Evolutionary conservation across 495 filamentous ascomycete genomes (phyloP).

Genomic region (Penicillium desertorum): DNA sequence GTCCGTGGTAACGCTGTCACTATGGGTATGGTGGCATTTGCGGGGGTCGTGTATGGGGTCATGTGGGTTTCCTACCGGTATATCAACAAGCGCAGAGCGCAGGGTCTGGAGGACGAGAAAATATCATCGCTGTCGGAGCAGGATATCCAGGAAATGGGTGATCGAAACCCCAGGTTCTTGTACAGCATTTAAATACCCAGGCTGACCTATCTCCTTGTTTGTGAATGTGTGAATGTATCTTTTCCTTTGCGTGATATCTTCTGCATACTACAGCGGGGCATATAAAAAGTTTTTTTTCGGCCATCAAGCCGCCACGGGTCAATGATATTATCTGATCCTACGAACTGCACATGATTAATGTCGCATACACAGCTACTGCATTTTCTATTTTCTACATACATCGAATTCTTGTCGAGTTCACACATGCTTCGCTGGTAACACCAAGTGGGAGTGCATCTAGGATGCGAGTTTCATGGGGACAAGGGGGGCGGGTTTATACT

Average conservation of each 20-base stretch:
- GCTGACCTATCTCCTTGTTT: constrained; percentile 27
- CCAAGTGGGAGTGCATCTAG: too few species aligned
- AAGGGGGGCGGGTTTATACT: too few species aligned
- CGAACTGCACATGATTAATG: neutral
- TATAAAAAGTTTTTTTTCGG: neutral
- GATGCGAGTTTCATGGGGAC: too few species aligned
- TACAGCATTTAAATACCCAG: constrained; percentile 42
- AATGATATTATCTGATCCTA: neutral
- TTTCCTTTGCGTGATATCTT: neutral
- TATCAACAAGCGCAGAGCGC: constrained; percentile 55
- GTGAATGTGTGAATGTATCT: neutral
- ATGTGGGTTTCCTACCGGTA: constrained; percentile 56
- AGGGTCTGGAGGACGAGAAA: constrained; percentile 53
- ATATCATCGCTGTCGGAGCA: constrained; percentile 59
- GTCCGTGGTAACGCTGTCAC: constrained; percentile 46
- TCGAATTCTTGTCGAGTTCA: too few species aligned
- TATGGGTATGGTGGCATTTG: constrained; percentile 46
- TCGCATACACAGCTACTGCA: too few species aligned
- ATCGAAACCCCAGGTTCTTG: constrained; percentile 61
- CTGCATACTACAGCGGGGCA: neutral
- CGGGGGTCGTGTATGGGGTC: constrained; percentile 43
- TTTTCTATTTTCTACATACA: too few species aligned
- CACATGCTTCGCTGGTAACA: too few species aligned
- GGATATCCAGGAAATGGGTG: constrained; percentile 67
- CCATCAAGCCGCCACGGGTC: neutral